These are phyloP conservation scores for Sisymbrium irio DNA, from an alignment of 345 rosid genomes.

Conservation along the genomic window DNA sequence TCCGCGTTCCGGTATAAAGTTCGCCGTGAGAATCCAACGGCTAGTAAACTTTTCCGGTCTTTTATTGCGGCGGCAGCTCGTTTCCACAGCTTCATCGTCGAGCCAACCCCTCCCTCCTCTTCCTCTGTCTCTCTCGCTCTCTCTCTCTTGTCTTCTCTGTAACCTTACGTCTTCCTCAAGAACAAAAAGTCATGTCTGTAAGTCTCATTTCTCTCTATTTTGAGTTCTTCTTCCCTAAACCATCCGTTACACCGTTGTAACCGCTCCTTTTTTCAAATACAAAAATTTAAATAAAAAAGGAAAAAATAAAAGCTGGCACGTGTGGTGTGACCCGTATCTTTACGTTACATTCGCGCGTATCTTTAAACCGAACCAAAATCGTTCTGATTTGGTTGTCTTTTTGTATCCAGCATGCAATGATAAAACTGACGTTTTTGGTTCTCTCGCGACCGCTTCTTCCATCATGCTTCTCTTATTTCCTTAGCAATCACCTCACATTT, in stretches of 20 bases:
- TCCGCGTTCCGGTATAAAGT: constrained; percentile 40
- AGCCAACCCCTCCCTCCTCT: background rate
- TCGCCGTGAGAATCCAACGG: constrained; percentile 35
- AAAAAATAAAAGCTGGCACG: background rate
- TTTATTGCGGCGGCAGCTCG: constrained; percentile 69
- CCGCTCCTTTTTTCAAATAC: constrained; percentile 19
- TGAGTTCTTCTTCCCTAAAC: constrained; percentile 5
- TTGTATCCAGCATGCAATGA: too few relatives aligned
- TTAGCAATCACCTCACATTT: too few relatives aligned
- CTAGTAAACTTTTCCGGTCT: constrained; percentile 63
- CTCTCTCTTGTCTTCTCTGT: constrained; percentile 7
- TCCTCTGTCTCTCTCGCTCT: background rate
- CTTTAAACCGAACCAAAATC: background rate
- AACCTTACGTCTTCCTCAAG: background rate
- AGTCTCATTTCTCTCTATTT: constrained; percentile 26
- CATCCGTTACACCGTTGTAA: constrained; percentile 37
- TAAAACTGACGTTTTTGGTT: too few relatives aligned
- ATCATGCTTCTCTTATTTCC: too few relatives aligned
- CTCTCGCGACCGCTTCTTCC: too few relatives aligned
- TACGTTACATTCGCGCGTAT: background rate
- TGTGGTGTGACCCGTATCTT: background rate
- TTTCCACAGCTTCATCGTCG: constrained; percentile 59
- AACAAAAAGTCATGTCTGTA: constrained; percentile 12
- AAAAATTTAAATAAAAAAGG: background rate
- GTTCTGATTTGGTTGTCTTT: too few relatives aligned